Evolutionary conservation across 73 alveolate genomes (phyloP), one percentile per base, ranked within the genome.

Genomic region (Halteria grandinella): DNA sequence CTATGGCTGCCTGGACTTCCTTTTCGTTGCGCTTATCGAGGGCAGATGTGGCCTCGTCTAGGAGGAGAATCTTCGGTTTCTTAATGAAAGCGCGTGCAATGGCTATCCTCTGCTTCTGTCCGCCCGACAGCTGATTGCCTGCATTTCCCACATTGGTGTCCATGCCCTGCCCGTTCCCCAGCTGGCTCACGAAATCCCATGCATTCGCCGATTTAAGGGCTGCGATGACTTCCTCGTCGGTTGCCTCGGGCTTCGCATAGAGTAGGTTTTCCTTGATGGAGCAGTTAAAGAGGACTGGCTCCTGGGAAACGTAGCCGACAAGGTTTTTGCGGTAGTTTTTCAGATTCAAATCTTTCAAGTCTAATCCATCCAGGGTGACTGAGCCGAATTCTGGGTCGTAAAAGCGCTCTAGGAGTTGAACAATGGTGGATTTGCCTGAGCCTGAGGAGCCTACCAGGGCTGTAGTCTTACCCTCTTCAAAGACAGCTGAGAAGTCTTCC

Each of bases 371-470:
- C 11, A 95, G 75, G 31, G 77, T 41, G 32, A 95, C 86, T 39
- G 37, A 40, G 12, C 99, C 99, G 47, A 34, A 44, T 55, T 59
- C 66, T 12, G 96, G 89, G 29, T 94, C 98, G 83, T 95, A 95
- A 54, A 95, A 94, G 75, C 97, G 75, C 75, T 94, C 95, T 20
- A 95, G 52, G 57, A 95, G 70, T 72, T 91, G 72, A 59, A 95
- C 90, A 36, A 94, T 89, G 4, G 99, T 95, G 29, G 96, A 83
- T 84, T 95, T 95, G 12, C 99, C 99, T 69, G 96, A 93, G 23
- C 99, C 98, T 34, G 97, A 79, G 25, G 93, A 77, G 2, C 98
- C 98, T 39, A 92, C 97, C 39, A 94, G 66, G 11, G 98, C 98
- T 3, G 89, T 82, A 23, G 87, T 87, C 62, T 93, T 62, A 0